Evolutionary conservation across 805 yeast species (phyloP).

Genomic region (Sugiyamaella chiloensis): DNA sequence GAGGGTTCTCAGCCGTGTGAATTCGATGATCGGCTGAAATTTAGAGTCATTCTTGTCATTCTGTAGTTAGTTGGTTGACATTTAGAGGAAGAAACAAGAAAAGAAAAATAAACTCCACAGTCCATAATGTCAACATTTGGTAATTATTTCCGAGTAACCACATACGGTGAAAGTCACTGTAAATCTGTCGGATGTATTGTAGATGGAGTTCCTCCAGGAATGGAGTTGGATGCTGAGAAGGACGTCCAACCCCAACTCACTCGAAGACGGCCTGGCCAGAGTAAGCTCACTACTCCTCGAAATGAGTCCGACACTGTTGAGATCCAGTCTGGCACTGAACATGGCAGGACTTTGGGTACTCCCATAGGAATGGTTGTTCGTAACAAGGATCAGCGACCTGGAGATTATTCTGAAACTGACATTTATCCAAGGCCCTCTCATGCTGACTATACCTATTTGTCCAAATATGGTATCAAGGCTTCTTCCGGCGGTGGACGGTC

Average conservation of each 20-base stretch:
- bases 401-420: slow-evolving; percentile 94
- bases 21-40: too few species aligned
- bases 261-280: slow-evolving; percentile 97
- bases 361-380: slow-evolving; percentile 91
- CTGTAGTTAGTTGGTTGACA: too few species aligned
- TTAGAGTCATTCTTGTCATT: too few species aligned
- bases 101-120: too few species aligned
- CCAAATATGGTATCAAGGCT: slow-evolving; percentile 89
- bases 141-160: slow-evolving; percentile 65
- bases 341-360: slow-evolving; percentile 86
- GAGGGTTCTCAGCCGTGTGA: too few species aligned
- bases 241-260: slow-evolving; percentile 95
- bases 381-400: slow-evolving; percentile 96
- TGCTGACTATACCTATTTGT: slow-evolving; percentile 91
- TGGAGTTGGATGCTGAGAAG: slow-evolving; percentile 66
- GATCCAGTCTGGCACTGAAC: slow-evolving; percentile 93
- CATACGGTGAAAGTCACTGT: slow-evolving; percentile 98
- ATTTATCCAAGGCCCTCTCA: slow-evolving; percentile 96
- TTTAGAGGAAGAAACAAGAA: too few species aligned
- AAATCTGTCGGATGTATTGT: slow-evolving; percentile 97
- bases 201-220: slow-evolving; percentile 97
- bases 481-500: slow-evolving; percentile 97
- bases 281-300: slow-evolving; percentile 87
- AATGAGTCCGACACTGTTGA: slow-evolving; percentile 90
- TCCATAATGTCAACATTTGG: slow-evolving; percentile 75